Conservation (phyloP, 768 basidiomycete species). For the Leccinum rimulosum region DNA sequence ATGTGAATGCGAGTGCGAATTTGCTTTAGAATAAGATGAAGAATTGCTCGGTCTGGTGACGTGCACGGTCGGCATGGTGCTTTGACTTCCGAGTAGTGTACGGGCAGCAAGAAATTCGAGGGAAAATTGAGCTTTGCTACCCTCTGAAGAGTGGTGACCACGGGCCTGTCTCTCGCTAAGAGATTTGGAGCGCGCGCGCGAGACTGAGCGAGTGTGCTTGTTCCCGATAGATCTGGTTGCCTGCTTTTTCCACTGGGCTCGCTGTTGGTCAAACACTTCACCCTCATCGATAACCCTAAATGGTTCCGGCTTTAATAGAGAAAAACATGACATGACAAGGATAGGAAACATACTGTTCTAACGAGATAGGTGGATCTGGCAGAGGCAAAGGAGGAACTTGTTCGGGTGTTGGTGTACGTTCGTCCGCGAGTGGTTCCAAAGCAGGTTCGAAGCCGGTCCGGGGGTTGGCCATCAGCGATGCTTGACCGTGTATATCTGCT, state of each 20-base stretch:
- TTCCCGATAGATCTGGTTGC: slow-evolving; percentile 66
- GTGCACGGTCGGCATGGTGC: slow-evolving; percentile 42
- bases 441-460: slow-evolving; percentile 18
- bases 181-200: slow-evolving; percentile 49
- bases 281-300: slow-evolving; percentile 68
- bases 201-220: slow-evolving; percentile 57
- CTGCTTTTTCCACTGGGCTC: slow-evolving; percentile 63
- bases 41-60: slow-evolving; percentile 17
- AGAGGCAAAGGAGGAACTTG: slow-evolving; percentile 44
- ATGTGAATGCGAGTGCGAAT: slow-evolving; percentile 29
- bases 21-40: slow-evolving; percentile 27
- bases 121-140: slow-evolving; percentile 19
- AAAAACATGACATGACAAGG: background rate
- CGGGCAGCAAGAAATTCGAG: slow-evolving; percentile 65
- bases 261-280: slow-evolving; percentile 56
- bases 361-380: slow-evolving; percentile 58
- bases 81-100: slow-evolving; percentile 65
- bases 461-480: slow-evolving; percentile 4
- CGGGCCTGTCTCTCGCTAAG: slow-evolving; percentile 22
- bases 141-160: slow-evolving; percentile 19
- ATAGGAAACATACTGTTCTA: slow-evolving; percentile 39
- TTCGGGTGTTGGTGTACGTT: slow-evolving; percentile 6
- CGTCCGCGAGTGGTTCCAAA: slow-evolving; percentile 17
- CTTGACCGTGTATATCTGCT: slow-evolving; percentile 15
- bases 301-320: background rate